phyloP scores from a whole-genome alignment of 768 basidiomycete genomes.

The Ramaria sp. region DNA sequence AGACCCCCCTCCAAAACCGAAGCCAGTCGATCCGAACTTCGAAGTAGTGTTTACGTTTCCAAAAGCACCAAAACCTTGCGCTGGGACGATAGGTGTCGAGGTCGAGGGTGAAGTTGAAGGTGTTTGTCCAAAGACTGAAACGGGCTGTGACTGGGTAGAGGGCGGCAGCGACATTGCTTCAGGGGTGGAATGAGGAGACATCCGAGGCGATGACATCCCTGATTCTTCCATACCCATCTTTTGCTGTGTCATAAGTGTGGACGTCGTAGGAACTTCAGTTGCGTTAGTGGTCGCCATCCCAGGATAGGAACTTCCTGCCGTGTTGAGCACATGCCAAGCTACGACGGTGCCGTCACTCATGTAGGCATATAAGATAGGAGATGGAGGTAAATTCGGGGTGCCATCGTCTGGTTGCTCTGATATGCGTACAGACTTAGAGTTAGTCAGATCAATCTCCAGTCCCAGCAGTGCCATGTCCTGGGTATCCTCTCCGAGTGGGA shows the following conservation, averaged over 20 bases:
- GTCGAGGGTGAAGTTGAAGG: background rate
- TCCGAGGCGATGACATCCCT: background rate
- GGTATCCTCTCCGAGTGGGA: constrained; percentile 58
- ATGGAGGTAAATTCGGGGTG: constrained; percentile 25
- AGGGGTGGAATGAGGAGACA: background rate
- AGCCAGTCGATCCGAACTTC: constrained; percentile 19
- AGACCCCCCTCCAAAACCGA: constrained; percentile 20
- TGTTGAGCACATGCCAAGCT: constrained; percentile 60
- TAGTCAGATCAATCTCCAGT: constrained; percentile 57
- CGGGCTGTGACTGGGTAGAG: constrained; percentile 15
- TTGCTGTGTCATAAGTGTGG: constrained; percentile 12
- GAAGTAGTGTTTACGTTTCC: constrained; percentile 5
- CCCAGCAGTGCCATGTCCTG: constrained; percentile 62
- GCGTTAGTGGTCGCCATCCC: constrained; percentile 32
- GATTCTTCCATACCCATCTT: constrained; percentile 10
- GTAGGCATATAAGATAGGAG: constrained; percentile 64
- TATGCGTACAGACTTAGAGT: constrained; percentile 25
- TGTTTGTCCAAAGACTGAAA: constrained; percentile 15
- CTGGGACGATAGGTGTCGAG: background rate
- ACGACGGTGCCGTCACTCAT: constrained; percentile 69
- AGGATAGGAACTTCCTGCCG: constrained; percentile 39
- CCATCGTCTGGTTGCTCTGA: constrained; percentile 29
- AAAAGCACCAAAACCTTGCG: constrained; percentile 2
- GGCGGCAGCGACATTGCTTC: constrained; percentile 6
- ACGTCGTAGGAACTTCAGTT: background rate